Evolutionary conservation across 441 rosid genomes (phyloP).

Genomic region (Rhodomyrtus psidioides): DNA sequence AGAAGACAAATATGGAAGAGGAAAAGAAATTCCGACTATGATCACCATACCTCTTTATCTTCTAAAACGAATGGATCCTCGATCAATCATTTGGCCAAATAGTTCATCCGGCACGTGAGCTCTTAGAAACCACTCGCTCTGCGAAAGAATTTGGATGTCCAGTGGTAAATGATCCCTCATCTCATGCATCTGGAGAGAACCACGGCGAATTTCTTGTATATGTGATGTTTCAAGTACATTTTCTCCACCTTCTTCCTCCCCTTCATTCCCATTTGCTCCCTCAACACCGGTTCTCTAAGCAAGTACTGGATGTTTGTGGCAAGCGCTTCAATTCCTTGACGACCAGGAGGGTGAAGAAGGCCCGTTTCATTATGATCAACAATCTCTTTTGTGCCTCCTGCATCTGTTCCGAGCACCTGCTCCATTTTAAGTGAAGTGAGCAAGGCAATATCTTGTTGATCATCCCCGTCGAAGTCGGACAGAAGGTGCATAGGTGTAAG

Average conservation of each 20-base stretch:
- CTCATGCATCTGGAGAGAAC: constrained; percentile 82
- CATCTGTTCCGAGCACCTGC: constrained; percentile 90
- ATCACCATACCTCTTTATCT: neutral
- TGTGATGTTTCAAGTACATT: constrained; percentile 74
- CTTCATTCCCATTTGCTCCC: constrained; percentile 56
- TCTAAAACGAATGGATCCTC: neutral
- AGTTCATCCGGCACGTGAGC: neutral
- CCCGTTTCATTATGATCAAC: constrained; percentile 80
- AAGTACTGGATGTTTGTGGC: constrained; percentile 51
- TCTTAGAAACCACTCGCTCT: neutral
- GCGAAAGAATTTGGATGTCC: constrained; percentile 18
- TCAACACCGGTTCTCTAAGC: constrained; percentile 45
- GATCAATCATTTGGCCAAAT: neutral
- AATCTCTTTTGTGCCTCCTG: constrained; percentile 91
- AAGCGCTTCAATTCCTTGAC: constrained; percentile 45
- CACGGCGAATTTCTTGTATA: constrained; percentile 70
- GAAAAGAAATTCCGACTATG: neutral
- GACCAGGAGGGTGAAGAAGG: constrained; percentile 76
- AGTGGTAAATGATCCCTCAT: constrained; percentile 4
- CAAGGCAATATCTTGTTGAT: neutral
- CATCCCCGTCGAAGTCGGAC: neutral
- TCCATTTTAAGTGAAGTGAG: neutral
- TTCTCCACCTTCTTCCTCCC: constrained; percentile 62
- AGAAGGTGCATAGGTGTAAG: neutral
- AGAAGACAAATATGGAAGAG: neutral